Evolutionary conservation across 805 yeast species (phyloP), one percentile per base, ranked within the genome.

Genomic region (Yarrowia yakushimensis): DNA sequence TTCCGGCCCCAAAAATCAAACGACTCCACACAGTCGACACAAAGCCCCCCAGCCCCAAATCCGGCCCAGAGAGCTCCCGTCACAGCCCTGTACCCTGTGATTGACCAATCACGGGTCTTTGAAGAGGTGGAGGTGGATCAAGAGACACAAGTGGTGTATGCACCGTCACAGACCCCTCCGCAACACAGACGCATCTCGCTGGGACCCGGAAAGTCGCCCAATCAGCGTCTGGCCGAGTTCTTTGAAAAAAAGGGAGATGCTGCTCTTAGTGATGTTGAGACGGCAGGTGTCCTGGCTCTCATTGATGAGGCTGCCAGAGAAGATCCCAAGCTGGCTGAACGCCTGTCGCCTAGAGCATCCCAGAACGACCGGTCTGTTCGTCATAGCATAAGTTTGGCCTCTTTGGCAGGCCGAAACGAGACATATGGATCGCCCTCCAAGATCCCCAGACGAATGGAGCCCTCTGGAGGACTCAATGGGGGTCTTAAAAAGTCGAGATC

Each of bases 191-290:
- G 46, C 39, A 28, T 37, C 18, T 54, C 60, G 2, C 20, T 54
- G 34, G 48, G 61, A 2, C 20, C 22, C 25, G 61, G 28, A 10
- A 37, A 30, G 10, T 75, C 79, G n/a, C 83, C 85, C 9, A 86
- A 85, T 73, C 84, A 81, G 36, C 79, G 81, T 25, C 73, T 88
- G 54, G 86, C 91, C 11, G 81, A 78, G 27, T 88, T 88, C 70
- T 88, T 88, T 70, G 78, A 79, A n/a, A 77, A 74, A 41, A 88
- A 87, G 70, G 96, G 96, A n/a, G 81, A 84, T 63, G 74, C 74
- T 17, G 90, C 93, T 2, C 76, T 89, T 63, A 78, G 85, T 12
- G 88, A 85, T 23, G 78, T 88, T 42, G 96, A 89, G 71, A 80
- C 85, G 68, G 92, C 87, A 71, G 96, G 94, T 13, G 93, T 1